Evolutionary conservation across 2,329 filamentous ascomycete species (phyloP), one percentile per base, ranked within the genome.

Genomic region (Colletotrichum nymphaeae): DNA sequence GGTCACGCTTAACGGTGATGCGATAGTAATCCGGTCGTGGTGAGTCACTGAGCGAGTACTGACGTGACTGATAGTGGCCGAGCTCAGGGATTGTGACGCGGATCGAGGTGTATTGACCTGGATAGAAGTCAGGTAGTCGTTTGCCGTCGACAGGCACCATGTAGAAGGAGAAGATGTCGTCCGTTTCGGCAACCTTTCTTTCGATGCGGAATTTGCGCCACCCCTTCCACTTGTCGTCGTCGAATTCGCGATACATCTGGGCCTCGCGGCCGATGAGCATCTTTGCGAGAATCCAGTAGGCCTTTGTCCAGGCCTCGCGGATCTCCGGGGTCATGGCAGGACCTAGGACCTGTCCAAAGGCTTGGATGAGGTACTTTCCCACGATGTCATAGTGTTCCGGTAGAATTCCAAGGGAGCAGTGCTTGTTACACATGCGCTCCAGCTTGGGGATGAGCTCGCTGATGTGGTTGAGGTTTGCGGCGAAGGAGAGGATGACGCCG

Each of bases 51-150:
- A 95, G 86, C 30, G 92, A 93, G 83, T 94, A 95, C 81, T 95
- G 93, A 37, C 93, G 86, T 22, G 90, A 87, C 81, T 95, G 93
- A 75, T 86, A 82, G 79, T 90, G 88, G 28, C 88, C 88, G 74
- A 89, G 84, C 0, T 85, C 83, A 1, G 89, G 88, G 0, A 93
- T 87, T 63, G 87, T 84, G 8, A 92, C 80, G 63, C 88, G 88
- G 59, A 94, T 82, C 0, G 91, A 93, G 73, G 94, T 87, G 79
- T 94, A 95, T 81, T 95, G 93, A 46, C 93, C 93, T 0, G 93
- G 92, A 70, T 88, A 85, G 84, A 90, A 95, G 0, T 78, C 57
- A 0, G 93, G 92, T 53, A 95, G 84, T n/a, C 85, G 84, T 75
- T 87, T 81, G 49, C 85, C 86, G 75, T 94, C 91, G 7, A 89